Conservation (phyloP, 179 eudicot species). For the Beta lomatogona region DNA sequence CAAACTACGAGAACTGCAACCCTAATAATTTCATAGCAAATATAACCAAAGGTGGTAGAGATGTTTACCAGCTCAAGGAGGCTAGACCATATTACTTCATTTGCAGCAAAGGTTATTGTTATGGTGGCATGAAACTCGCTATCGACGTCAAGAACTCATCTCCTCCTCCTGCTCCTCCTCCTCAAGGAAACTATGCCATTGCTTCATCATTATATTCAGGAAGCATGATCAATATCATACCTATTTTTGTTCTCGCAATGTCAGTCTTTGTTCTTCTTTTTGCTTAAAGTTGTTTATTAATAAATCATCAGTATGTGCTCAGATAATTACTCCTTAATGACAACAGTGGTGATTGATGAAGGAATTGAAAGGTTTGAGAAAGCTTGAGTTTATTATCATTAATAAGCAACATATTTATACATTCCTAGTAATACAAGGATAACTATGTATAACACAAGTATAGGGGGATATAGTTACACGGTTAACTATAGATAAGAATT, state of each 20-base stretch:
- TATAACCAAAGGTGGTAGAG: slow-evolving; percentile 46
- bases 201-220: not conserved
- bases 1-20: slow-evolving; percentile 34
- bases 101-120: slow-evolving; percentile 43
- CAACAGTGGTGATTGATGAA: not conserved
- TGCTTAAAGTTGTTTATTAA: not conserved
- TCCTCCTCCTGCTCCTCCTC: slow-evolving; percentile 25
- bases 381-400: too few species aligned
- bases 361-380: too few species aligned
- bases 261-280: not conserved
- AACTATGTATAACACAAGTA: too few species aligned
- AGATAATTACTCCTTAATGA: not conserved
- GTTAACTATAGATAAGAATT: too few species aligned
- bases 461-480: too few species aligned
- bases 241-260: not conserved
- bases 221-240: not conserved
- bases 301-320: not conserved
- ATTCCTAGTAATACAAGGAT: too few species aligned
- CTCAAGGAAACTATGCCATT: slow-evolving; percentile 15
- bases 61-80: slow-evolving; percentile 35
- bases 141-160: slow-evolving; percentile 27
- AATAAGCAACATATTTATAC: too few species aligned
- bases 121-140: slow-evolving; percentile 43
- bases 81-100: slow-evolving; percentile 43
- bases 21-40: slow-evolving; percentile 33